These are phyloP conservation scores for Perkinsus marinus DNA, from an alignment of 169 alveolate genomes.

Conservation along the genomic window DNA sequence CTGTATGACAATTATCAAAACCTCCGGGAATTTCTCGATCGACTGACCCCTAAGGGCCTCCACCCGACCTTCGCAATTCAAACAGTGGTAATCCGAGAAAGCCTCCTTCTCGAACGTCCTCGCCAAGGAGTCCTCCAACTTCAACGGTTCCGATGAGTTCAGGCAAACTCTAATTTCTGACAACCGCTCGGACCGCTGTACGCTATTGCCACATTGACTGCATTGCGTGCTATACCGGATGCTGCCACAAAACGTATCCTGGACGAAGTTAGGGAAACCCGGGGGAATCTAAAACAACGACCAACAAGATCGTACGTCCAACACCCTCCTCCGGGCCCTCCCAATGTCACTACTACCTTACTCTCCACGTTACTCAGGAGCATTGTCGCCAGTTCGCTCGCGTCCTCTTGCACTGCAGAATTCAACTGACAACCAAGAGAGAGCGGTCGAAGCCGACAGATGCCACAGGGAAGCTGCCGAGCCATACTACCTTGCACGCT, in stretches of 20 bases:
- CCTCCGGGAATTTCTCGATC: background rate
- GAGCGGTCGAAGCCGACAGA: no score
- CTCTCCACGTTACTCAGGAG: background rate
- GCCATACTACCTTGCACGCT: background rate
- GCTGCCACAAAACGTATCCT: background rate
- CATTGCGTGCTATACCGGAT: background rate
- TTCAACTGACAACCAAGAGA: background rate
- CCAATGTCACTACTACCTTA: background rate
- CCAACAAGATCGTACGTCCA: no score
- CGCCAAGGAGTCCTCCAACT: background rate
- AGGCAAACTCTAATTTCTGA: background rate
- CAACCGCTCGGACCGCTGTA: background rate
- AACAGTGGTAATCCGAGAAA: background rate
- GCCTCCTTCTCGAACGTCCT: background rate
- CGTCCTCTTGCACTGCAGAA: background rate
- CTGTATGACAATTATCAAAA: background rate
- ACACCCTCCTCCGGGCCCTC: background rate
- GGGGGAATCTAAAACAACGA: background rate
- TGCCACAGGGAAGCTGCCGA: no score
- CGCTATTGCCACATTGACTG: background rate
- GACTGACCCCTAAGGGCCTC: background rate
- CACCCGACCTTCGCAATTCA: background rate
- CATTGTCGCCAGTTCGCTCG: background rate
- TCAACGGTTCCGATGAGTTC: background rate
- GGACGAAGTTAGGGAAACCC: background rate